phyloP scores from a whole-genome alignment of 768 basidiomycete species.

The Mrakia blollopis region DNA sequence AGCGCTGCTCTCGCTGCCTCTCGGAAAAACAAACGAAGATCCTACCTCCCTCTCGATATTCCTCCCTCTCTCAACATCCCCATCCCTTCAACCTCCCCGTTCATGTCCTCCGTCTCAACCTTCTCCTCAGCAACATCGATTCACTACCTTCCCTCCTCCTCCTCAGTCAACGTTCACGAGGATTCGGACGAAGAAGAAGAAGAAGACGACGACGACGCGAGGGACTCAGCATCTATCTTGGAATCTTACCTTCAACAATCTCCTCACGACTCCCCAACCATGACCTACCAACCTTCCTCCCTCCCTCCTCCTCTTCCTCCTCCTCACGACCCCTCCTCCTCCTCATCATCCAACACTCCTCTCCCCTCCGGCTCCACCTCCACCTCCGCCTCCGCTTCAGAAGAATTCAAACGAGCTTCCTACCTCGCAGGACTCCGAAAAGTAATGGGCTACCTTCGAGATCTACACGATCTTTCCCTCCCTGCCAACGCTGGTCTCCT shows the following conservation, averaged over 20 bases:
- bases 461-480: slow-evolving; percentile 85
- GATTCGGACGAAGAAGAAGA: not conserved
- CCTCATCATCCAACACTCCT: not conserved
- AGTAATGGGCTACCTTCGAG: slow-evolving; percentile 91
- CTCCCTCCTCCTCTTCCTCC: not conserved
- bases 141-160: slow-evolving; percentile 2
- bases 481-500: slow-evolving; percentile 41
- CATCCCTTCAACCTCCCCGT: slow-evolving; percentile 60
- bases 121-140: not conserved
- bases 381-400: not conserved
- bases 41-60: slow-evolving; percentile 77
- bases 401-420: not conserved
- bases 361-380: too few species aligned
- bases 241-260: slow-evolving; percentile 25
- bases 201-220: not conserved
- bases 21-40: slow-evolving; percentile 66
- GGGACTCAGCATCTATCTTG: slow-evolving; percentile 20
- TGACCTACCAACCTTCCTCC: not conserved
- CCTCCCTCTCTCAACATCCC: slow-evolving; percentile 59
- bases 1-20: slow-evolving; percentile 26
- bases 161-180: not conserved
- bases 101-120: slow-evolving; percentile 43
- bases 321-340: too few species aligned
- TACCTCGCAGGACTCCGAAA: slow-evolving; percentile 62
- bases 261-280: not conserved